Conservation (phyloP, 2,329 filamentous ascomycete species). For the Alternaria gansuensis region DNA sequence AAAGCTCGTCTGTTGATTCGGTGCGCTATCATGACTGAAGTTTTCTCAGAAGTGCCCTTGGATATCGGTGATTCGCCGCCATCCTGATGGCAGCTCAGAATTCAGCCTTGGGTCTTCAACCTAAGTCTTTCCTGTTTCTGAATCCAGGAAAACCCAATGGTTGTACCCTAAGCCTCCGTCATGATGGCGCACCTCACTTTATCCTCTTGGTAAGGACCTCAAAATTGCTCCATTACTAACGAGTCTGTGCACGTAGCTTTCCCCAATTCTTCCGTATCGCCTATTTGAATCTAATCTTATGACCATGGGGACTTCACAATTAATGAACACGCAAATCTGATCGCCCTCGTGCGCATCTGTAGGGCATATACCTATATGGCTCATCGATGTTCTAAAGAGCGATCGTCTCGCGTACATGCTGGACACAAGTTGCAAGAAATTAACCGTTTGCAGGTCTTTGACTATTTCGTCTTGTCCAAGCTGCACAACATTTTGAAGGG, state of each 20-base stretch:
- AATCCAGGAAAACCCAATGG: neutral
- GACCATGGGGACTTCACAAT: neutral
- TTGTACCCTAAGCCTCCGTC: neutral
- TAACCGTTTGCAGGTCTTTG: no score
- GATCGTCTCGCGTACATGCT: fast-evolving
- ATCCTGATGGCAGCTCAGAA: neutral
- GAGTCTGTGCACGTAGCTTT: neutral
- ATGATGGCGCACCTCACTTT: neutral
- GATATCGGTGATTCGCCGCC: neutral
- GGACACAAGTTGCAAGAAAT: fast-evolving
- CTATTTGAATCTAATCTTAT: neutral
- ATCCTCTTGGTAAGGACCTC: neutral
- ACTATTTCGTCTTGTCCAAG: neutral
- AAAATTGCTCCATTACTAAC: neutral
- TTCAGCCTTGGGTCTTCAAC: neutral
- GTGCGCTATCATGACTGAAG: neutral
- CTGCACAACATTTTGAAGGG: neutral
- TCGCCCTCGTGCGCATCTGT: neutral
- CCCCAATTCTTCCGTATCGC: neutral
- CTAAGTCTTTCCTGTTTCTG: neutral
- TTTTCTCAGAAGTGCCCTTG: no score
- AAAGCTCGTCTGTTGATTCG: fast-evolving
- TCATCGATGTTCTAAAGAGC: neutral
- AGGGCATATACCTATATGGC: neutral
- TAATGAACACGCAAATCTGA: neutral